Evolutionary conservation across 31 red algal genomes (phyloP), one percentile per base, ranked within the genome.

Genomic region (Asparagopsis taxiformis): DNA sequence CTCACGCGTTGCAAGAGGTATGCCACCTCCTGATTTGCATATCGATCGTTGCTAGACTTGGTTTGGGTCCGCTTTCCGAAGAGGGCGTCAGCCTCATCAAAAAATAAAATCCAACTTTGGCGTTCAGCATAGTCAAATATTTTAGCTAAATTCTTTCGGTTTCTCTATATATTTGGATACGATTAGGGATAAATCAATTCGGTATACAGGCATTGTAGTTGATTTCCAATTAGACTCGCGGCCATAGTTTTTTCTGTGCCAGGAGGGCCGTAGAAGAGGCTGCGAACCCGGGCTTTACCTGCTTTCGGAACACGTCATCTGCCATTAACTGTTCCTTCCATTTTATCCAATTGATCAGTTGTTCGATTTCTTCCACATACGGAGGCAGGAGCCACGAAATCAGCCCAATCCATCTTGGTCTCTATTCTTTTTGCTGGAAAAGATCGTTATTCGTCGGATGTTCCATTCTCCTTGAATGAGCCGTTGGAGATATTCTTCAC

Each of bases 21-120:
- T 8, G 55, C 6, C 19, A 58, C 55, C 19, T 58, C 55, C 19
- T 58, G 55, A 30, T 58, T 58, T 8, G 55, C 55, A 30, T 58
- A 58, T 7, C 26, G 19, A 30, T 58, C 55, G 19, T 58, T 6
- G 6, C 9, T n/a, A 21, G 6, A 6, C 6, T n/a, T 22, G 55
- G 19, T n/a, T 11, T 58, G 6, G 22, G 55, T 58, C 5, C 55
- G 55, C 19, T 58, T 58, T 7, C 55, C 55, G 19, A 58, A 58
- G 6, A 58, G 19, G 55, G 55, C 55, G 19, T 58, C 55, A 11
- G 55, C 55, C 19, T 58, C 55, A 30, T 58, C 55, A 58, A 58
- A 58, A 30, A 58, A 58, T 58, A 58, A 58, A 58, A 58, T 58
- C 9, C 55, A 58, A 58, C 19, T 21, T 21, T 13, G 6, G 6